Percentiles rank a stretch among this genome's conserved stretches.
phyloP scores from a whole-genome alignment of 2,329 filamentous ascomycete species.

The Zymoseptoria passerinii region DNA sequence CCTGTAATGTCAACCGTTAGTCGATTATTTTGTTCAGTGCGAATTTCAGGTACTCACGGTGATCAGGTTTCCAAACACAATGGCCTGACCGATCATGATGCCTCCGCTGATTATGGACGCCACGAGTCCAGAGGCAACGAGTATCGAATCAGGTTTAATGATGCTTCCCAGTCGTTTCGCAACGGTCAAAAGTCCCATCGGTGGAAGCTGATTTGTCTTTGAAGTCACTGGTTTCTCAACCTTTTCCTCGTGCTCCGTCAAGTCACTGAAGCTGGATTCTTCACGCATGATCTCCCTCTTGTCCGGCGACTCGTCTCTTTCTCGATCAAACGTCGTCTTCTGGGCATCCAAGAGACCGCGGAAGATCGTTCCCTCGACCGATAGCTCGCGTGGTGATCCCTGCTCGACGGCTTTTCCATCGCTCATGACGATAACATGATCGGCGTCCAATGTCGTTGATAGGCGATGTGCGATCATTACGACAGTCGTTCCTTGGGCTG shows the following conservation, averaged over 20 bases:
- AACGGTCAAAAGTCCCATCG: constrained; percentile 10
- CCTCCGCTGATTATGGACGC: constrained; percentile 40
- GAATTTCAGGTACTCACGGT: constrained; percentile 1
- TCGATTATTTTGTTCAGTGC: neutral
- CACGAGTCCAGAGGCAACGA: constrained; percentile 35
- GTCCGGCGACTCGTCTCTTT: neutral
- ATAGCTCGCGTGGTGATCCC: constrained; percentile 53
- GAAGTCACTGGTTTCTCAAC: neutral
- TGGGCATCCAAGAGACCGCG: constrained; percentile 23
- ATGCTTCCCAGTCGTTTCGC: constrained; percentile 11
- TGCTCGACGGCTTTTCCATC: constrained; percentile 56
- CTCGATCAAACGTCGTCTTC: constrained; percentile 12
- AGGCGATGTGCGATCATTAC: constrained; percentile 66
- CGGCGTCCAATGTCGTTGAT: constrained; percentile 68
- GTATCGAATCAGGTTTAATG: constrained; percentile 30
- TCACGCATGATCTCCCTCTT: constrained; percentile 1
- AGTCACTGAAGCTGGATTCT: neutral
- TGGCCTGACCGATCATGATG: constrained; percentile 51
- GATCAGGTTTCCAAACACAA: constrained; percentile 49
- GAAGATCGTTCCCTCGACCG: constrained; percentile 28
- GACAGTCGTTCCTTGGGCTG: constrained; percentile 50
- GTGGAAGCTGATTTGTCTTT: neutral
- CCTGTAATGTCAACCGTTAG: constrained; percentile 17
- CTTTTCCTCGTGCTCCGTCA: neutral
- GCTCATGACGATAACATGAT: constrained; percentile 70